Conservation (phyloP, 1,284 basidiomycete species). For the Coriolopsis trogii region DNA sequence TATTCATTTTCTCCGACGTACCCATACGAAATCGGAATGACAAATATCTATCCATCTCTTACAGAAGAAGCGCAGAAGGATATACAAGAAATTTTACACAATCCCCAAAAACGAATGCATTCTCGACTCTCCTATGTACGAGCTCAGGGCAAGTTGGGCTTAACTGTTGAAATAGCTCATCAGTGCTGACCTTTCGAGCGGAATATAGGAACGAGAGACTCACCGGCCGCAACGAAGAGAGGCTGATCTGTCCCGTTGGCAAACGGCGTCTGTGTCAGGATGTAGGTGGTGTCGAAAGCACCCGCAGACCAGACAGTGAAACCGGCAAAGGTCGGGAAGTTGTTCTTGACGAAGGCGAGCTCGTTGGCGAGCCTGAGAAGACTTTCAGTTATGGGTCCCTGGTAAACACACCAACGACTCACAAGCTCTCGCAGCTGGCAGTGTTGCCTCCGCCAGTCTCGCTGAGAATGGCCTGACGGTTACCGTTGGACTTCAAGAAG, state of each 20-base stretch:
- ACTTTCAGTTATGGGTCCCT: not conserved
- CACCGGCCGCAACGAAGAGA: constrained; percentile 37
- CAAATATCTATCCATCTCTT: no score
- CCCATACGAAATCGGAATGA: no score
- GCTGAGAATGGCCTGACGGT: constrained; percentile 57
- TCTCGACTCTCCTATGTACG: not conserved
- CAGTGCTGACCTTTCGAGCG: not conserved
- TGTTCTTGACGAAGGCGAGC: constrained; percentile 50
- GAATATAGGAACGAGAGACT: not conserved
- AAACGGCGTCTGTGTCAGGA: constrained; percentile 40
- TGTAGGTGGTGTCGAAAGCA: constrained; percentile 42
- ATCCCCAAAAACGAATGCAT: not conserved
- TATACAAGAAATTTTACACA: no score
- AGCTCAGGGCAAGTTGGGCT: constrained; percentile 17
- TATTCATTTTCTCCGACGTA: not conserved
- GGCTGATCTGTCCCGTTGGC: constrained; percentile 42
- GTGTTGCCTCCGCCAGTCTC: constrained; percentile 64
- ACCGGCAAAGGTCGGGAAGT: constrained; percentile 48
- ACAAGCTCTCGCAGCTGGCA: constrained; percentile 48
- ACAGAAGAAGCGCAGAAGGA: no score
- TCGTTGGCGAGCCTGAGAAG: constrained; percentile 41
- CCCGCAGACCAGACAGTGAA: constrained; percentile 53
- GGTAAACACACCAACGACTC: constrained; percentile 11
- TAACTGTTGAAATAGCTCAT: constrained; percentile 6
- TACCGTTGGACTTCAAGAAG: constrained; percentile 51